phyloP scores from a whole-genome alignment of 306 rosid species.

The Alnus rubra region DNA sequence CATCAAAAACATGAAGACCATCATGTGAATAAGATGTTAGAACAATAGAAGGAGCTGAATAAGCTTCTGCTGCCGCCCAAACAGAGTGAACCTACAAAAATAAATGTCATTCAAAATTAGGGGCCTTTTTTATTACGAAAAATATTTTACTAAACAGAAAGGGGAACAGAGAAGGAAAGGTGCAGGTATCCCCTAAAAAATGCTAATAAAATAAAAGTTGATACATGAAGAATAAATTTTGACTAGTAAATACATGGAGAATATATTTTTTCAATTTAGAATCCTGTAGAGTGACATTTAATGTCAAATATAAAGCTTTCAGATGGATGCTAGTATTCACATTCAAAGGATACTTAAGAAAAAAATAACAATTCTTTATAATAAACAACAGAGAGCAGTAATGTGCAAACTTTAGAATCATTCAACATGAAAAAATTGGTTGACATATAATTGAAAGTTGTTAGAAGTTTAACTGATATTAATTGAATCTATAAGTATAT shows the following conservation, averaged over 20 bases:
- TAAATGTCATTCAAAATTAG: not conserved
- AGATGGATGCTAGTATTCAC: slow-evolving; percentile 4
- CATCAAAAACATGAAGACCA: slow-evolving; percentile 98
- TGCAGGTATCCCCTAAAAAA: slow-evolving; percentile 1
- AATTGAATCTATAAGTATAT: not conserved
- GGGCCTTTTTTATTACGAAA: not conserved
- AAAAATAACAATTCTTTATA: not conserved
- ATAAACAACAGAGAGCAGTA: not conserved
- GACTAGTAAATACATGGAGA: not conserved
- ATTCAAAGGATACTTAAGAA: slow-evolving; percentile 1
- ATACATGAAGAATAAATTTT: not conserved
- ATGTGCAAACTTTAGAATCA: not conserved
- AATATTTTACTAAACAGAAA: not conserved
- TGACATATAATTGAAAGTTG: not conserved
- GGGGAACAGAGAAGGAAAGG: not conserved
- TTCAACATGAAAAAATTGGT: not conserved
- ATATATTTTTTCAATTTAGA: too few relatives aligned
- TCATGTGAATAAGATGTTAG: slow-evolving; percentile 81
- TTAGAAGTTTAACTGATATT: not conserved
- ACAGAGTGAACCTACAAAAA: slow-evolving; percentile 88
- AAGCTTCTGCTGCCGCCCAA: slow-evolving; percentile 99
- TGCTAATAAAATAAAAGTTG: not conserved
- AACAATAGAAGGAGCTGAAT: slow-evolving; percentile 99
- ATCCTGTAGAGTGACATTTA: not conserved
- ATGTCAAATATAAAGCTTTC: not conserved